These are phyloP conservation scores for Petunia hybrid DNA, from an alignment of 305 asterid genomes.

Conservation along the genomic window DNA sequence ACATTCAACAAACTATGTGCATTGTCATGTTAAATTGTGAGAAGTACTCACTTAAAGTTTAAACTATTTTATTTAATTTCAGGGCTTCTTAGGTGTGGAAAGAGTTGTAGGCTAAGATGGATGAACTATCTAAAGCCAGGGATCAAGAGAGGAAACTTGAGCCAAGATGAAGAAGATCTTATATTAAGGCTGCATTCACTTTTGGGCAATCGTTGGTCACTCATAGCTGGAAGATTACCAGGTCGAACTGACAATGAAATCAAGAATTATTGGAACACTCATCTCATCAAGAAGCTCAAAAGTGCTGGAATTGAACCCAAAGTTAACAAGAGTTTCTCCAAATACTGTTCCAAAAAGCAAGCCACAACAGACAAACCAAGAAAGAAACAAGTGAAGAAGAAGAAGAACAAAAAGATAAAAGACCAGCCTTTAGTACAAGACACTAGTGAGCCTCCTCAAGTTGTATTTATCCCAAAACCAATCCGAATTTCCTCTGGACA, in stretches of 20 bases:
- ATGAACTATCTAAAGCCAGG: conserved; percentile 73
- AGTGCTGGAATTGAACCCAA: conserved; percentile 32
- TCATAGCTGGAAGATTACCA: conserved; percentile 70
- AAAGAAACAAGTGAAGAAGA: background rate
- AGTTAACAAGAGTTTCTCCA: background rate
- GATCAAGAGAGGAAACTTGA: conserved; percentile 63
- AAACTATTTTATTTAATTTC: background rate
- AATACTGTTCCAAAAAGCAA: background rate
- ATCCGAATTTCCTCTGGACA: background rate
- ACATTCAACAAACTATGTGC: background rate
- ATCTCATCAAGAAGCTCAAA: conserved; percentile 49
- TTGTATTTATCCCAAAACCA: conserved; percentile 30
- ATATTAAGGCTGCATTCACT: conserved; percentile 60
- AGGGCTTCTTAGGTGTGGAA: conserved; percentile 68
- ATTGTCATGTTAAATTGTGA: background rate
- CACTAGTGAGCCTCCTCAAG: background rate
- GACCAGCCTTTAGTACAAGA: background rate
- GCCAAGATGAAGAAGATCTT: conserved; percentile 62
- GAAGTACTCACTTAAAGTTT: background rate
- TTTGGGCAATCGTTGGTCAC: conserved; percentile 70
- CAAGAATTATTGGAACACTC: conserved; percentile 61
- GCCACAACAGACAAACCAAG: background rate
- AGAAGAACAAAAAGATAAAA: background rate
- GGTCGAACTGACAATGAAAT: conserved; percentile 78
- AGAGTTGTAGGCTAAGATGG: conserved; percentile 75